phyloP scores from a whole-genome alignment of 495 filamentous ascomycete species.

The Bacidia gigantensis region DNA sequence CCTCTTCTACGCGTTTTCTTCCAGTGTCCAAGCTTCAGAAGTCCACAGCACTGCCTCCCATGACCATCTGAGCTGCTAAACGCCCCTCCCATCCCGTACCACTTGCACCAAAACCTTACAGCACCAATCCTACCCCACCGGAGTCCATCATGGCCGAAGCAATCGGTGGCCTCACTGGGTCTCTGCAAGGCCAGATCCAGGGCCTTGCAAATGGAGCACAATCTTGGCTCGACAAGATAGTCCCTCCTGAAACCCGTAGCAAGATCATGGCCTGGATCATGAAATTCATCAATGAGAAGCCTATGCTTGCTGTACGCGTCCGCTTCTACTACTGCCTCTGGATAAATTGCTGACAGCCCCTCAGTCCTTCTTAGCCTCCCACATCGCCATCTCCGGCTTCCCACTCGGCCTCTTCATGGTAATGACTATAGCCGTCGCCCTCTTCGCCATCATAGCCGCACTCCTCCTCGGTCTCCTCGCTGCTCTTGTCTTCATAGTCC shows the following conservation, averaged over 20 bases:
- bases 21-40: too few species aligned
- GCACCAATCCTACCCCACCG: not conserved
- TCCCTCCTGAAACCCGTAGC: constrained; percentile 19
- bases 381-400: constrained; percentile 40
- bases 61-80: too few species aligned
- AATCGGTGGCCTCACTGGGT: constrained; percentile 15
- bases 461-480: constrained; percentile 34
- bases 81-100: not conserved
- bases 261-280: constrained; percentile 19
- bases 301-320: constrained; percentile 16
- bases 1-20: too few species aligned
- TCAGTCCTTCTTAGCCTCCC: constrained; percentile 38
- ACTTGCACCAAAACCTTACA: not conserved
- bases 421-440: constrained; percentile 40
- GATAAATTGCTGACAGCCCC: not conserved
- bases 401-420: constrained; percentile 48
- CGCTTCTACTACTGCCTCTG: not conserved
- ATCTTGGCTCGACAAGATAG: constrained; percentile 15
- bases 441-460: constrained; percentile 40
- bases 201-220: constrained; percentile 13
- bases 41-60: too few species aligned
- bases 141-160: constrained; percentile 18
- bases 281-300: constrained; percentile 20
- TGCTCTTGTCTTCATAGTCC: constrained; percentile 42
- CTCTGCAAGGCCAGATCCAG: constrained; percentile 15